Evolutionary conservation across 2,329 filamentous ascomycete genomes (phyloP), one percentile per base, ranked within the genome.

Genomic region (Paradendryphiella salina): DNA sequence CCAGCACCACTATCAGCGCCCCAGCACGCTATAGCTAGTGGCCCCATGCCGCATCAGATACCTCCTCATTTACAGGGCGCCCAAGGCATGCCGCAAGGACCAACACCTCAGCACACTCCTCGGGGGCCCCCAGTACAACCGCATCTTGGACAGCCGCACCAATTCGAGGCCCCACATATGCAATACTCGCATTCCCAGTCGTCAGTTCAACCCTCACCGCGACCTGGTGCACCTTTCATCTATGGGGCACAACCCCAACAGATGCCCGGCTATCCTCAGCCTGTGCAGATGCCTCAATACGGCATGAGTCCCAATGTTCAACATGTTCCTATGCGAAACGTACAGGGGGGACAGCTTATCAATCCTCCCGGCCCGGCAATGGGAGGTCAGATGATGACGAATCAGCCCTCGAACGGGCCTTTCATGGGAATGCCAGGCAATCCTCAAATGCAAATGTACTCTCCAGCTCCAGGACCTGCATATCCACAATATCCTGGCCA

Each of bases 151-250:
- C 82, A 85, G 34, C 82, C 86, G 60, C 89, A 86, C 63, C 86
- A 85, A 52, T 85, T 86, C 60, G 92, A 96, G 60, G 88, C 91
- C 51, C 89, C 92, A 66, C 85, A 91, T 43, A 96, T 96, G 89
- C 82, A 84, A 60, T 88, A 94, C 76, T 89, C 89, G 5, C 91
- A 87, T 60, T 91, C 89, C 18, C 86, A 86, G 3, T 90, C 92
- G 64, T 90, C 90, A 2, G 73, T 80, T 2, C 94, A 90, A 71
- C 87, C 89, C 7, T 96, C 92, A 13, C 91, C 93, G 40, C 85
- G 91, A 42, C 82, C 91, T 61, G 82, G 85, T 43, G 87, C 86
- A 57, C 81, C 85, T 13, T 84, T 85, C 23, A 83, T 90, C 71
- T 92, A 91, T 61, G 82, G 83, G 15, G 82, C 82, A 2, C 82